Percentiles rank a stretch among this genome's conserved stretches.
Evolutionary conservation across 2,329 filamentous ascomycete species (phyloP).

Genomic region (Apiospora malaysiana): DNA sequence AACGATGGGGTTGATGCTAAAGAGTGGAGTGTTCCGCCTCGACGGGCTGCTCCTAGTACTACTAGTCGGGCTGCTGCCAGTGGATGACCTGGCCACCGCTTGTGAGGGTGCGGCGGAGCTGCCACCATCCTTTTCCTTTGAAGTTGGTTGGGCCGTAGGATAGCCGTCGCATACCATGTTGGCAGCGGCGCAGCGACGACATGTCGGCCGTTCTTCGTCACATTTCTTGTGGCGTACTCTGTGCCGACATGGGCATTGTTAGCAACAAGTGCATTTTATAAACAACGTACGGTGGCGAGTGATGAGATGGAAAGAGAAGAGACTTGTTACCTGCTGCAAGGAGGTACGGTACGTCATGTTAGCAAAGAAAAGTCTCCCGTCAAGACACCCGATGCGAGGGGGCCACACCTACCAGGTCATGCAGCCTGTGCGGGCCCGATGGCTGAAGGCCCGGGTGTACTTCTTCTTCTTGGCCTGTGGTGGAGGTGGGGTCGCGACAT

Average conservation of each 20-base stretch:
- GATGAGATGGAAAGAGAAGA: background rate
- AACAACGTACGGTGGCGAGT: background rate
- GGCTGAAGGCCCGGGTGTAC: slow-evolving; percentile 5
- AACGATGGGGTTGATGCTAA: slow-evolving; percentile 8
- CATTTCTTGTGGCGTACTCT: slow-evolving; percentile 7
- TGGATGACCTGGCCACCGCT: background rate
- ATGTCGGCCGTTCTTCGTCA: background rate
- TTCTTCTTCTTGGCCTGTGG: slow-evolving; percentile 11
- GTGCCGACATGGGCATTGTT: background rate
- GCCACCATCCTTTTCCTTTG: background rate
- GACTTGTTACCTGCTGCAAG: slow-evolving; percentile 5
- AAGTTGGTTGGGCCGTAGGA: background rate
- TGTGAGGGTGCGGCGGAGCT: background rate
- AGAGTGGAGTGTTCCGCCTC: slow-evolving; percentile 4
- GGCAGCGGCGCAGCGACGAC: slow-evolving; percentile 11
- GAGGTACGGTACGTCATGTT: slow-evolving; percentile 10
- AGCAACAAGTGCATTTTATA: background rate
- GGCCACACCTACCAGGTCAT: slow-evolving; percentile 16
- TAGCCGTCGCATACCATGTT: slow-evolving; percentile 2
- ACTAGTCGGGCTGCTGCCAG: background rate
- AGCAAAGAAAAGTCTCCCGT: background rate
- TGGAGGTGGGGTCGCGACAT: background rate
- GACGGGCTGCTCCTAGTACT: background rate
- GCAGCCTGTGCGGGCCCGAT: slow-evolving; percentile 9
- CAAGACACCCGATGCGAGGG: background rate